Base-by-base conservation (phyloP, 2,329 filamentous ascomycete genomes). In the Epichloe glyceriae region DNA sequence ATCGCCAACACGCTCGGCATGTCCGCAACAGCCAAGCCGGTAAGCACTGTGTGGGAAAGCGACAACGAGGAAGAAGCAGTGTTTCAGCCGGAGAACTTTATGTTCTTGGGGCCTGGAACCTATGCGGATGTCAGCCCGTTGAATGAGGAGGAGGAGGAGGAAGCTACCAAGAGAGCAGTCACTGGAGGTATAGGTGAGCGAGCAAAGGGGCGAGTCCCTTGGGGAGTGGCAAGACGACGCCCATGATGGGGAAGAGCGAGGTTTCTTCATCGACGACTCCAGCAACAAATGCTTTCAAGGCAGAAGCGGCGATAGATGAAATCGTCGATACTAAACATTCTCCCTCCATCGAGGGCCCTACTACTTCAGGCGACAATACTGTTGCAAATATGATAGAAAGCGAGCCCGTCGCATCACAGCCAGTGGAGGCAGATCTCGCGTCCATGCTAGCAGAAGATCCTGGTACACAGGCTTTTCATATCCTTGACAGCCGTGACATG, bases 71-170 rank as follows among this genome's bases (percentile, higher is more conserved):
- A 61, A 33, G 57, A 64, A 41, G 67, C 57, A 2, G 73, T 74
- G 51, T 77, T 76, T 53, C 72, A 76, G 53, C 72, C 73, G 3
- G 74, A 75, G 54, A 71, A 66, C 53, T 75, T 78, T 55, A 75
- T 76, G 69, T 77, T 71, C 55, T 67, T 77, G 15, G 74, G 74
- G 0, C 72, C 74, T 0, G 72, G 70, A 2, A 60, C 63, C 2
- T 71, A 72, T 55, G 69, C 58, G 26, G 73, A 75, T 48, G 62
- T 73, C n/a, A 74, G 69, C 43, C 70, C 73, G 0, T 48, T 71
- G 30, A 63, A 55, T 0, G 67, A 70, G 26, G 68, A 72, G 46
- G 69, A 73, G 34, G 67, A 73, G 34, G 67, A 67, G 3, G 56
- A 52, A 15, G 55, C 54, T 11, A 51, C 51, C 35, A 50, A 40